Base-by-base conservation (phyloP, 2,329 filamentous ascomycete species). In the Domatiomyces globalis region DNA sequence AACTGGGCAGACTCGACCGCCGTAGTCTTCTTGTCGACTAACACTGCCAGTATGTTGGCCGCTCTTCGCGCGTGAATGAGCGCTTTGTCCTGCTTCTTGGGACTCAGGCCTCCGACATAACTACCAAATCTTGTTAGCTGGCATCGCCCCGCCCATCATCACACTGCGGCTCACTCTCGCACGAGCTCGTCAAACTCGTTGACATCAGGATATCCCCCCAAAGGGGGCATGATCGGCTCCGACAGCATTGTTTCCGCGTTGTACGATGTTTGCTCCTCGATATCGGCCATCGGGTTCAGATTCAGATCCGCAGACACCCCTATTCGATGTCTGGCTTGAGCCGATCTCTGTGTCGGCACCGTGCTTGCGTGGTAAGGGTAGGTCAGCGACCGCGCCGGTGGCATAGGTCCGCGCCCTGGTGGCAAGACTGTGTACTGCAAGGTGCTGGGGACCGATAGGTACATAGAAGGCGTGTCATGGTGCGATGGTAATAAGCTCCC, bases 41-140 rank as follows among this genome's bases (percentile, higher is more conserved):
- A 60, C 27, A 74, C 71, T 4, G 63, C 68, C 50, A 61, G 67
- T 52, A 75, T 74, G 53, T 74, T 73, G 42, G 69, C 64, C 19
- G 71, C 72, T 58, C 72, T 64, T 51, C 63, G 67, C 19, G 71
- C 68, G 58, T 72, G 70, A 29, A 75, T 75, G 55, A 75, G 63
- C 4, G 72, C 72, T 54, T 75, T 75, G 56, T 75, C 72, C 60
- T 72, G 71, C 50, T 75, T 75, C 56, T 74, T 74, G 33, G 71
- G 64, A 5, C 72, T 74, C 12, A 75, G 63, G 36, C 71, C 70
- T 46, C 71, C 65, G 33, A 75, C 71, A 54, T 75, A 75, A 46
- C 73, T 74, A 49, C 25, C 10, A 29, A 27, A 52, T 17, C 10
- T 22, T 27, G 36, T 3, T 17, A 49, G 44, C 18, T 36, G 17